These are phyloP conservation scores for Salix dunnii DNA, from an alignment of 345 rosid genomes.

Conservation along the genomic window DNA sequence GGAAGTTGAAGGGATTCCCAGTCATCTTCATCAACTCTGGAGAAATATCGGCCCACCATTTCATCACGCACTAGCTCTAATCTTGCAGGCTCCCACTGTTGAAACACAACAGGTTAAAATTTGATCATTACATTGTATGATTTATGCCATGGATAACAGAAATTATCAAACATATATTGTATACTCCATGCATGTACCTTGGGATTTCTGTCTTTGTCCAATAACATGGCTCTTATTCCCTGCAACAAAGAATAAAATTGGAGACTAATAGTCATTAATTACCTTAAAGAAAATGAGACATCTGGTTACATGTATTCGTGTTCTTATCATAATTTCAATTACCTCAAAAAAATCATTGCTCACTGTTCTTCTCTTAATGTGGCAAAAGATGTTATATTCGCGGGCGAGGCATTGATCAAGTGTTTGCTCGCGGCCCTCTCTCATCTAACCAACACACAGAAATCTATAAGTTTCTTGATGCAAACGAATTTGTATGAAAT, in stretches of 20 bases:
- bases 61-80: slow-evolving; percentile 19
- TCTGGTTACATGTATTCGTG: too few species aligned
- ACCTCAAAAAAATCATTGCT: slow-evolving; percentile 33
- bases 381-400: slow-evolving; percentile 17
- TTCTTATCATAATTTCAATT: not conserved
- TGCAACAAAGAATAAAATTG: not conserved
- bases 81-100: slow-evolving; percentile 28
- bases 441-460: slow-evolving; percentile 8
- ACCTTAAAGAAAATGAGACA: too few species aligned
- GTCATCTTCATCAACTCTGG: slow-evolving; percentile 1
- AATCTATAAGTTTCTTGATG: too few species aligned
- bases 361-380: slow-evolving; percentile 15
- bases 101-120: not conserved
- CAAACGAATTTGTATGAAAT: not conserved
- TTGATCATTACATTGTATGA: not conserved
- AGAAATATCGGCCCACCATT: slow-evolving; percentile 15
- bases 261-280: not conserved
- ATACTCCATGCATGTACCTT: not conserved
- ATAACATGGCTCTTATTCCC: not conserved
- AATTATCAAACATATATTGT: not conserved
- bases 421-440: slow-evolving; percentile 19
- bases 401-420: slow-evolving; percentile 17
- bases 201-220: not conserved
- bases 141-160: not conserved
- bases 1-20: slow-evolving; percentile 11